phyloP scores from a whole-genome alignment of 1,284 basidiomycete species.

The Grifola frondosa region DNA sequence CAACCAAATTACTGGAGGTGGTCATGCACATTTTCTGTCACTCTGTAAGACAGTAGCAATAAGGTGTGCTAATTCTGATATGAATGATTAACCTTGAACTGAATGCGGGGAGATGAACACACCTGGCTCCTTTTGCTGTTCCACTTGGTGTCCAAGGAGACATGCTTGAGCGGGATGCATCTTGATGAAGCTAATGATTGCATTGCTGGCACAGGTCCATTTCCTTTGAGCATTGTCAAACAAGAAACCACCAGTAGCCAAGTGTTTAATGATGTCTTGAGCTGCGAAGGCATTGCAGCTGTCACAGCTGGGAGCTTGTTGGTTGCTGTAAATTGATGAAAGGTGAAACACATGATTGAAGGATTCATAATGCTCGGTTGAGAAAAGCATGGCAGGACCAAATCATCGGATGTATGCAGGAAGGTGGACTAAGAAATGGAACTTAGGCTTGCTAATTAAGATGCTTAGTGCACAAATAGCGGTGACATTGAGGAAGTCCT shows the following conservation, averaged over 20 bases:
- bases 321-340: conserved; percentile 5
- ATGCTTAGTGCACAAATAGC: conserved; percentile 19
- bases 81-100: no score
- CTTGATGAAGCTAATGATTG: not conserved
- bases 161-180: not conserved
- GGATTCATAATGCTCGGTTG: conserved; percentile 8
- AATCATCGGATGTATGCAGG: conserved; percentile 6
- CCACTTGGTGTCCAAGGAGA: not conserved
- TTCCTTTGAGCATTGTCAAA: conserved; percentile 1
- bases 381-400: conserved; percentile 9
- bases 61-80: no score
- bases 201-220: not conserved
- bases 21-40: no score
- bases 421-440: conserved; percentile 7
- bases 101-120: not conserved
- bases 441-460: conserved; percentile 12
- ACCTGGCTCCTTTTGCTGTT: not conserved
- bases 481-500: conserved; percentile 7
- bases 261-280: conserved; percentile 4
- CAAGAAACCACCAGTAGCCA: conserved; percentile 2
- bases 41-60: no score
- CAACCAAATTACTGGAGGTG: no score
- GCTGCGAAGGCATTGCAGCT: conserved; percentile 1
- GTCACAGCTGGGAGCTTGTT: conserved; percentile 6
- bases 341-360: conserved; percentile 8